Conservation (phyloP, 257 asterid genomes). For the Vinca minor region DNA sequence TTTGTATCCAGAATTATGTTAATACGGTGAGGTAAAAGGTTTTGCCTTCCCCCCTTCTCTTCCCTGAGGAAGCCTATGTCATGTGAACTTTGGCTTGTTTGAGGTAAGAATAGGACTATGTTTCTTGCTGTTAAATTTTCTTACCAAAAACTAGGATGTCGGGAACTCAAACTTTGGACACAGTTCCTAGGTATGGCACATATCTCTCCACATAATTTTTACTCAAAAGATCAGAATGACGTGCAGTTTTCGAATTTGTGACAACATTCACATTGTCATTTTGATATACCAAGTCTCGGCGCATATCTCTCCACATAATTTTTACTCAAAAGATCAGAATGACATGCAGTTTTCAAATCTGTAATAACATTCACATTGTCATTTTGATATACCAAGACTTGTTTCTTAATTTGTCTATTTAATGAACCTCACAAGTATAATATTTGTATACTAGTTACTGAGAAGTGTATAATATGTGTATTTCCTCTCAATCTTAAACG, state of each 20-base stretch:
- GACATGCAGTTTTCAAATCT: background rate
- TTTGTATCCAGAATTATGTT: background rate
- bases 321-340: background rate
- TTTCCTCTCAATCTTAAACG: background rate
- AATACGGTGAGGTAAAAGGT: too few relatives aligned
- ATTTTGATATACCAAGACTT: background rate
- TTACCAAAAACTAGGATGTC: background rate
- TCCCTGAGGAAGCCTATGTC: background rate
- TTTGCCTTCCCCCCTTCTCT: too few relatives aligned
- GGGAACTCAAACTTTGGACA: background rate
- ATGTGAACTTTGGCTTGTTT: background rate
- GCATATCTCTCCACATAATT: background rate
- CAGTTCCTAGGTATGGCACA: background rate
- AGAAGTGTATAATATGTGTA: background rate
- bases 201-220: background rate
- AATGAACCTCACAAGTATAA: background rate
- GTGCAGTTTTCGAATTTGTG: background rate
- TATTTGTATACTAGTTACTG: background rate
- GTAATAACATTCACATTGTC: background rate
- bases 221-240: background rate
- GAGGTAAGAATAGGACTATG: background rate
- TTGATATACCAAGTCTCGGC: background rate
- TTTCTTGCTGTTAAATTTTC: background rate
- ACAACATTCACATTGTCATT: background rate
- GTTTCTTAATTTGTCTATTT: background rate